Conservation (phyloP, 257 asterid species). For the Nicotiana attenuata region DNA sequence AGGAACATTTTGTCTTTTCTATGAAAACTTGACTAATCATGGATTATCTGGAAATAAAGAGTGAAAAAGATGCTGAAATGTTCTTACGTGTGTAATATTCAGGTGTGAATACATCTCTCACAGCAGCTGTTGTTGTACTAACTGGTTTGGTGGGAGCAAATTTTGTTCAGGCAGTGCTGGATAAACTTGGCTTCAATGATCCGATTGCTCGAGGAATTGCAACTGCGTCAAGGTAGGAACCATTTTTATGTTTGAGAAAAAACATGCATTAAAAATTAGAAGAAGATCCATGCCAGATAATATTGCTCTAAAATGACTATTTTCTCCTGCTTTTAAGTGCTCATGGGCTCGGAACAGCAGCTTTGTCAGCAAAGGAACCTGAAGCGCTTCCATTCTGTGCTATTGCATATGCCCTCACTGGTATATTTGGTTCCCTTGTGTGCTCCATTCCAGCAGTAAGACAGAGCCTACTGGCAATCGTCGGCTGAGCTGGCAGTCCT, state of each 20-base stretch:
- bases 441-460: conserved; percentile 89
- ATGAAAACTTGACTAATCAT: background rate
- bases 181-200: conserved; percentile 76
- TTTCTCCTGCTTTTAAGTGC: conserved; percentile 45
- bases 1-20: background rate
- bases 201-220: conserved; percentile 99
- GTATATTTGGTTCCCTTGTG: conserved; percentile 85
- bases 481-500: conserved; percentile 37
- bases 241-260: background rate
- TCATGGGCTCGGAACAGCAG: conserved; percentile 97
- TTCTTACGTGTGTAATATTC: conserved; percentile 15
- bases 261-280: background rate
- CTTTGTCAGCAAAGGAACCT: conserved; percentile 94
- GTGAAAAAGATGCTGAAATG: background rate
- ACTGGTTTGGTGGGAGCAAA: conserved; percentile 96
- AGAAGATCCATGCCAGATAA: background rate
- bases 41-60: background rate
- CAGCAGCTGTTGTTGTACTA: conserved; percentile 94
- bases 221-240: conserved; percentile 86
- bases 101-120: conserved; percentile 96
- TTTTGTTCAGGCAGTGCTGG: conserved; percentile 79
- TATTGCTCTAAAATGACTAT: background rate
- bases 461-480: conserved; percentile 77
- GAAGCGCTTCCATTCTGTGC: conserved; percentile 99
- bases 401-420: conserved; percentile 93